Percentiles rank a stretch among this genome's conserved stretches.
phyloP scores from a whole-genome alignment of 1,284 basidiomycete genomes.

The Grifola frondosa region DNA sequence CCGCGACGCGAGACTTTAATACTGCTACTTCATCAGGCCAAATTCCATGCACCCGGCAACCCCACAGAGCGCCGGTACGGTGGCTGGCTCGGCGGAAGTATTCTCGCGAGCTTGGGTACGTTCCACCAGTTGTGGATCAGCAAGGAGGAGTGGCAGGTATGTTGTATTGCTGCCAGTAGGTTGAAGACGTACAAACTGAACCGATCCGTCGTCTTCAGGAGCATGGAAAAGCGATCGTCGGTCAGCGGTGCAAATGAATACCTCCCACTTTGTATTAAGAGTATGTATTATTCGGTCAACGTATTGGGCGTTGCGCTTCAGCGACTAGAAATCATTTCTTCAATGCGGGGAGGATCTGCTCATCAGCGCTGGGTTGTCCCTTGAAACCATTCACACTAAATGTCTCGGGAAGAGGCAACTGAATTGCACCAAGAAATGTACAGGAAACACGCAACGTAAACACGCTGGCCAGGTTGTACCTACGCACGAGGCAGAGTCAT shows the following conservation, averaged over 20 bases:
- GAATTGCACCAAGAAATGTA: conserved; percentile 20
- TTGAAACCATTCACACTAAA: neutral
- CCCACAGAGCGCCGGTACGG: conserved; percentile 85
- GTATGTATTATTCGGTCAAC: conserved; percentile 12
- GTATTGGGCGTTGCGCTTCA: neutral
- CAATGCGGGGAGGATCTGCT: too few species aligned
- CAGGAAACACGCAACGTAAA: conserved; percentile 31
- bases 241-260: conserved; percentile 73
- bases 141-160: conserved; percentile 86
- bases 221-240: conserved; percentile 74
- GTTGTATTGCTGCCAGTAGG: conserved; percentile 23
- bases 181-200: conserved; percentile 5
- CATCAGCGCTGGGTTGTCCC: neutral
- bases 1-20: neutral
- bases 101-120: conserved; percentile 89
- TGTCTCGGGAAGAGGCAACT: conserved; percentile 7
- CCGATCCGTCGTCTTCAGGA: conserved; percentile 62
- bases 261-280: conserved; percentile 4
- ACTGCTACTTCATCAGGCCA: conserved; percentile 45
- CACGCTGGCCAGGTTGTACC: conserved; percentile 19
- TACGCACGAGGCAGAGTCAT: conserved; percentile 9
- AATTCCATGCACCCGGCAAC: conserved; percentile 90
- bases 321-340: too few species aligned
- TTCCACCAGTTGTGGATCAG: conserved; percentile 98
- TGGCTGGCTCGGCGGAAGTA: conserved; percentile 92